Evolutionary conservation across 139 green algal genomes (phyloP), one percentile per base, ranked within the genome.

Genomic region (Mesotaenium endlicherianum): DNA sequence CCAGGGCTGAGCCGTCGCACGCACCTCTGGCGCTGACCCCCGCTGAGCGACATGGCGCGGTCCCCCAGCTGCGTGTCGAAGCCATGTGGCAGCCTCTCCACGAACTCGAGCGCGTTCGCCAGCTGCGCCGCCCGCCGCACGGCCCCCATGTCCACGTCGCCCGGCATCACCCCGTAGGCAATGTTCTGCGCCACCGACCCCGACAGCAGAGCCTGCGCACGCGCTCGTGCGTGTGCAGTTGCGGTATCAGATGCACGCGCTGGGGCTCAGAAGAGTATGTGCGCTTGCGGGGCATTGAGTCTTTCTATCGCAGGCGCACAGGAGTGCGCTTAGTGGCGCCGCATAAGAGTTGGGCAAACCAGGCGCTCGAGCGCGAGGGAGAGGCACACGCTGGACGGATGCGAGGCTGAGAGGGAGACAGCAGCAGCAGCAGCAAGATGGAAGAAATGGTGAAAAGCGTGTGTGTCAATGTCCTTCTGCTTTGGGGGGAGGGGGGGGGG

Each of bases 131-230:
- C 86, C 34, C 44, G 1, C 60, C 81, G 71, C 4, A 92, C 85
- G 14, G 55, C 43, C 67, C 81, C 40, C 3, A 81, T 6, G 43
- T 60, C 58, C 30, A 82, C 39, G 1, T 94, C 91, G 71, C 96
- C 89, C 59, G 90, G 84, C 67, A 91, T 87, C 6, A 60, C 68
- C 8, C 94, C 94, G 72, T 95, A 96, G 5, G 88, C 42, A 50
- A 97, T 97, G 91, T 97, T 97, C 55, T 92, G 78, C 34, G 67
- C 50, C 47, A 98, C 89, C 44, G 89, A 93, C 36, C 87, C 86
- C 26, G 78, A 75, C 53, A 90, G 89, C 42, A 88, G 60, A n/a
- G 57, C 78, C 81, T 87, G 45, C 71, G 58, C n/a, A 69, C 4
- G 36, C 26, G 4, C 53, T 34, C 17, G 49, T 59, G 49, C 17